Base-by-base conservation (phyloP, 371 early-diverging fungal species). In the Mucor plumbeus region DNA sequence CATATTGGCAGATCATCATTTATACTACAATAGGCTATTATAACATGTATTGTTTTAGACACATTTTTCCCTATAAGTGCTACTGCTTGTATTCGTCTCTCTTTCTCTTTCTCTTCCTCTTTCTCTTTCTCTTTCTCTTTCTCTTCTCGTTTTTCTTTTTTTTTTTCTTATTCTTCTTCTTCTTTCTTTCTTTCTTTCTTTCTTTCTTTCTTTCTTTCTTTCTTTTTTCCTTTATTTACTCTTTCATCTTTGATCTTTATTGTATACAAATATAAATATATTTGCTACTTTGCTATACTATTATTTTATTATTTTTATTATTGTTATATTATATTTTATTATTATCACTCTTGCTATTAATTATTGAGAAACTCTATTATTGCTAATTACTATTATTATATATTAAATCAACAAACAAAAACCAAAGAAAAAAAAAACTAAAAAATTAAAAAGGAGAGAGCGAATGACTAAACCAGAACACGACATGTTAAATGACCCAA, bases 391-490 rank as follows among this genome's bases (percentile, higher is more conserved):
- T 53, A 53, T 31, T 53, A 13, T 31, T 53, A 53, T 31, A 53
- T 31, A 53, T 31, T 26, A 11, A 26, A 53, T 31, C 38, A 38
- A 38, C 38, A 38, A 38, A 7, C 38, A 38, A 38, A 38, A 38
- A 53, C 19, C 26, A 26, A 61, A 31, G 48, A 62, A 50, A 48
- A 47, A 61, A 61, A 61, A 26, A 26, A 26, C 1, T 13, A n/a
- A 47, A 17, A 61, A 44, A 61, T 47, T 9, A 31, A 3, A 61
- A 44, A 63, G 33, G 33, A 38, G n/a, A 62, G 17, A 62, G 34
- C 13, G 31, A 64, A 71, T 71, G 71, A 71, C 63, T 26, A 67
- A 67, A 60, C 59, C 61, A 33, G 60, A 67, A 33, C 47, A 36
- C 55, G 60, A 35, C 36, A 43, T 55, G 53, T 53, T 53, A 39